These are phyloP conservation scores for Pseudognaphalium luteoalbum DNA, from an alignment of 129 eudicot genomes.

Conservation along the genomic window DNA sequence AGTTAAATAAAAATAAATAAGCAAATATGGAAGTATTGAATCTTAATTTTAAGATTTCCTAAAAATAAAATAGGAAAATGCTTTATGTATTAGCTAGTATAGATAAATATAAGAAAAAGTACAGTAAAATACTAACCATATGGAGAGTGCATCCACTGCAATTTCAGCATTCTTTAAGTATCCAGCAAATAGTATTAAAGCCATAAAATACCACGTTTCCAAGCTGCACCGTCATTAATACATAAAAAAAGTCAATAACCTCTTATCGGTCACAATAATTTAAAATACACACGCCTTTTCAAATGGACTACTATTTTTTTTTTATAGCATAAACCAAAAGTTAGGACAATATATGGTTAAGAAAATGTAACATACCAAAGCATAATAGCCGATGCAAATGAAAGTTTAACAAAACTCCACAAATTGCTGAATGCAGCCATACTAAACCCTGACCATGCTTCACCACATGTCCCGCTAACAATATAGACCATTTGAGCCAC, in stretches of 20 bases:
- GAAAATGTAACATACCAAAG: constrained; percentile 38
- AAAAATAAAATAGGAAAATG: too few relatives aligned
- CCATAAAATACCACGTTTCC: constrained; percentile 48
- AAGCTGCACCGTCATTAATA: constrained; percentile 21
- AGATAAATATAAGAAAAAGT: background rate
- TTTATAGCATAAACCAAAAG: background rate
- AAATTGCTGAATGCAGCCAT: constrained; percentile 43
- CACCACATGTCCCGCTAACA: constrained; percentile 39
- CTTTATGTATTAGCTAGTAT: too few relatives aligned
- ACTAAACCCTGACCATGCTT: constrained; percentile 52
- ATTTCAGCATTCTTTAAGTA: constrained; percentile 46
- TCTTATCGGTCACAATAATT: background rate
- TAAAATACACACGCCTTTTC: background rate
- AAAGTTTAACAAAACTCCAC: constrained; percentile 49
- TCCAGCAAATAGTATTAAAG: constrained; percentile 46
- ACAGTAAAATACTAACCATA: constrained; percentile 47
- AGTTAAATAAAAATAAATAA: too few relatives aligned
- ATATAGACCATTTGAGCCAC: constrained; percentile 41
- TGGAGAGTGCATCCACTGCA: constrained; percentile 46
- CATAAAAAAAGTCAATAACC: background rate
- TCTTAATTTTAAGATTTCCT: too few relatives aligned
- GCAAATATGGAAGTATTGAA: too few relatives aligned
- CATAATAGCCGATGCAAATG: constrained; percentile 53
- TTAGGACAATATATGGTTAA: background rate
- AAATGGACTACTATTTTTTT: too few relatives aligned